Evolutionary conservation across 2,329 filamentous ascomycete species (phyloP), one percentile per base, ranked within the genome.

Genomic region (Alternaria postmessia): DNA sequence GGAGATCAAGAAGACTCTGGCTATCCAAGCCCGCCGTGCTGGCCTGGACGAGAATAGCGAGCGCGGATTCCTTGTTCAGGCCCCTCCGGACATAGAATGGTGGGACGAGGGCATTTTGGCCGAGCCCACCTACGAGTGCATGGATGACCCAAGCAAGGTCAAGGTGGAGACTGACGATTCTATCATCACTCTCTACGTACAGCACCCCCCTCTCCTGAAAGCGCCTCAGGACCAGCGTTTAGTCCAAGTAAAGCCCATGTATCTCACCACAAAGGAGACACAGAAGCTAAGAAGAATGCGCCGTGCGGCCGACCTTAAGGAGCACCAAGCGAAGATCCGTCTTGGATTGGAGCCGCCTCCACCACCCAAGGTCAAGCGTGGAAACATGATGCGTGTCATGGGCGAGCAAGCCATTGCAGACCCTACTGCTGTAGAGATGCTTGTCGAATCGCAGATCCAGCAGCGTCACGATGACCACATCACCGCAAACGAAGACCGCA

Each of bases 331-430:
- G 38, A 98, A 99, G 82, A 95, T 98, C 63, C 87, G 94, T 59
- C 84, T 99, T 11, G 95, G 95, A 20, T 85, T 99, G 14, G 90
- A 94, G 61, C 93, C 94, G 3, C 92, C 94, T 20, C 93, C 94
- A 28, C 91, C 94, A 26, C 94, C 95, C 11, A 99, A 98, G 80
- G 93, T 99, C 69, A 98, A 97, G 81, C 96, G 96, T 79, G 92
- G 91, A 59, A 99, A 99, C 78, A 87, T 99, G 75, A 99, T 99
- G 95, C 90, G 94, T 59, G 95, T 99, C 30, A 85, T 97, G 57
- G 95, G 95, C 64, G 93, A 97, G 75, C 90, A 93, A 79, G 90
- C 90, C 18, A 94, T 99, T 67, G 96, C 97, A 75, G 95, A 99
- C 79, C 95, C 95, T 7, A 99, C 96, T 0, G 95, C 95, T 4